Percentiles rank a stretch among this genome's conserved stretches.
Conservation (phyloP, 441 rosid genomes). For the Pelargonium myrrhifolium region DNA sequence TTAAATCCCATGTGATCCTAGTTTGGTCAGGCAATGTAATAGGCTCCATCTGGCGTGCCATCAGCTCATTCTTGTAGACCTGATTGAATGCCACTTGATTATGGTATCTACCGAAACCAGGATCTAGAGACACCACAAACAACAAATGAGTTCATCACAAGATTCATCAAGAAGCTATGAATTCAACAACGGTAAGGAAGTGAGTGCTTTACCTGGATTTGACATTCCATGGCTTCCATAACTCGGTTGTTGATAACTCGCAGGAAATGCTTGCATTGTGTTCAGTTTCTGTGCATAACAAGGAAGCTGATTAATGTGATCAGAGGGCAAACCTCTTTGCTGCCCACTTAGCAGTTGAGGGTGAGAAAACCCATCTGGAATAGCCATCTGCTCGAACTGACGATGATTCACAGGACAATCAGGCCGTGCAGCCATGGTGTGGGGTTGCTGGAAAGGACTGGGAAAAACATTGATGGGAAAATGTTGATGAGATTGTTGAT, state of each 20-base stretch:
- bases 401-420: slow-evolving; percentile 14
- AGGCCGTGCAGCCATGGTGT: slow-evolving; percentile 14
- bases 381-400: slow-evolving; percentile 12
- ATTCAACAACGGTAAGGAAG: neutral
- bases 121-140: neutral
- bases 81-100: neutral
- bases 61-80: neutral
- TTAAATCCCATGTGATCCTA: too few species aligned
- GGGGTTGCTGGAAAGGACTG: slow-evolving; percentile 11
- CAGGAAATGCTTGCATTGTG: slow-evolving; percentile 11
- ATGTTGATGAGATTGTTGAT: neutral
- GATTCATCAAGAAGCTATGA: neutral
- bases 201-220: slow-evolving; percentile 15
- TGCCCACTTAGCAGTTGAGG: slow-evolving; percentile 13
- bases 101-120: neutral
- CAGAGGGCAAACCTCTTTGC: slow-evolving; percentile 9
- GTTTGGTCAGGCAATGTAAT: too few species aligned
- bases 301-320: slow-evolving; percentile 4
- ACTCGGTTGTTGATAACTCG: slow-evolving; percentile 6
- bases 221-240: slow-evolving; percentile 1
- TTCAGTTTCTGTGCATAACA: slow-evolving; percentile 3
- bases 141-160: neutral
- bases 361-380: slow-evolving; percentile 14
- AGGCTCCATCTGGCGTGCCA: too few species aligned
- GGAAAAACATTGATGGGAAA: slow-evolving; percentile 12